Base-by-base conservation (phyloP, 1,139 yeast species). In the Eremothecium coryli region DNA sequence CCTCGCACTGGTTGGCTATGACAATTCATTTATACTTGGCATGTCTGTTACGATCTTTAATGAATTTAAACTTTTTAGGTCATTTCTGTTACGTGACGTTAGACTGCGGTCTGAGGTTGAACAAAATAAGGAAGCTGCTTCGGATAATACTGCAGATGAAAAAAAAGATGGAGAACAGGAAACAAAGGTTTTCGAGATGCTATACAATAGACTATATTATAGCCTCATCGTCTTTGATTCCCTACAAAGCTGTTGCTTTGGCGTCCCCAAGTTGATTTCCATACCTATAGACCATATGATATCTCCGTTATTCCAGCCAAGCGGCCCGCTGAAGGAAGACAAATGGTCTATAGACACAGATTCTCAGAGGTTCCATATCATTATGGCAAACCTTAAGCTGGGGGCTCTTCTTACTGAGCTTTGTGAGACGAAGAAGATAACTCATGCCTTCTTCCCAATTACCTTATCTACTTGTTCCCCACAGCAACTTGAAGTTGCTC, bases 1-100 rank as follows among this genome's bases (percentile, higher is more conserved):
- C 2, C 64, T 76, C 12, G 58, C 76, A 3, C 58, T 76, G 37
- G 71, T 72, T 31, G 82, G 82, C 1, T 75, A 70, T 40, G 65
- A 66, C 28, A 75, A 71, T 48, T 66, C 77, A 1, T 56, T 71
- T 33, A 77, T 78, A 0, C 59, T 77, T 26, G 66, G 76, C 2
- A 57, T 71, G 41, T 61, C 80, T 1, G 64, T 68, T 9, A 62
- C 78, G 2, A 64, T 76, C 8, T 71, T 78, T 49, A 73, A 73
- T 51, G 85, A 76, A 46, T 70, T 72, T 52, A 68, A 68, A 41
- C 60, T 77, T 3, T 58, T 65, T 49, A 71, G 68, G 29, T 38
- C 52, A 8, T 46, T 62, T 23, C 42, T 61, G 39, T 40, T 40
- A 16, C 43, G 60, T 51, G 40, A 64, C 62, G 45, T 44, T 38